Conservation (phyloP, 2,329 filamentous ascomycete species). For the Leptographium radiaticola region DNA sequence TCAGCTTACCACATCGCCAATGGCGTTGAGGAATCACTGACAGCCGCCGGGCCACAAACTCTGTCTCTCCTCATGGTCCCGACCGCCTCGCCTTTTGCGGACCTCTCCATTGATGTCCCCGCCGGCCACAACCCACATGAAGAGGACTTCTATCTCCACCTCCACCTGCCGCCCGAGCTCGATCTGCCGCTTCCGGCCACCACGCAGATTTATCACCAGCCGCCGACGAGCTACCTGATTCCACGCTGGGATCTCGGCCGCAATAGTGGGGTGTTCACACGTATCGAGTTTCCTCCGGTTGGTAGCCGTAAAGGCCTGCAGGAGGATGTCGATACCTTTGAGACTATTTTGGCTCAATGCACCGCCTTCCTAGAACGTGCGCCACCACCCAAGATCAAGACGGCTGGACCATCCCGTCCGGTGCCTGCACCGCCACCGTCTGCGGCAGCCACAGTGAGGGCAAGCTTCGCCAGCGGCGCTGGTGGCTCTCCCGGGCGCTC, state of each 20-base stretch:
- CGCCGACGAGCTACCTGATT: slow-evolving; percentile 83
- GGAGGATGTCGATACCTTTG: slow-evolving; percentile 88
- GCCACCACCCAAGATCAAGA: slow-evolving; percentile 37
- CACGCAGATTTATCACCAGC: slow-evolving; percentile 94
- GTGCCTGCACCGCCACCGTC: slow-evolving; percentile 2
- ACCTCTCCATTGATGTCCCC: slow-evolving; percentile 35
- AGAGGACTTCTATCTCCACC: slow-evolving; percentile 93
- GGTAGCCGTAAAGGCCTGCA: slow-evolving; percentile 63
- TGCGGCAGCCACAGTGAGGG: slow-evolving; percentile 10
- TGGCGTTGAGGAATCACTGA: slow-evolving; percentile 73
- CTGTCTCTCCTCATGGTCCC: slow-evolving; percentile 93
- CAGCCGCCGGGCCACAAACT: slow-evolving; percentile 75
- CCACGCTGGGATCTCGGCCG: slow-evolving; percentile 89
- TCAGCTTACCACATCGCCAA: slow-evolving; percentile 83
- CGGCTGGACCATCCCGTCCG: neutral
- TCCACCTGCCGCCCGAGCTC: slow-evolving; percentile 87
- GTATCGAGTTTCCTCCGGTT: slow-evolving; percentile 74
- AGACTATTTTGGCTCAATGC: slow-evolving; percentile 89
- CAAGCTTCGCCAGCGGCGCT: slow-evolving; percentile 6
- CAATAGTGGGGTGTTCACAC: slow-evolving; percentile 79
- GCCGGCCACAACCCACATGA: slow-evolving; percentile 29
- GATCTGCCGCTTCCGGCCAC: slow-evolving; percentile 88
- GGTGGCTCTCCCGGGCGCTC: neutral
- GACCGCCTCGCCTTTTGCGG: slow-evolving; percentile 61
- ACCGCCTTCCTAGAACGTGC: slow-evolving; percentile 87